Evolutionary conservation across 140 eudicot genomes (phyloP).

Genomic region (Oenanthe javanica): DNA sequence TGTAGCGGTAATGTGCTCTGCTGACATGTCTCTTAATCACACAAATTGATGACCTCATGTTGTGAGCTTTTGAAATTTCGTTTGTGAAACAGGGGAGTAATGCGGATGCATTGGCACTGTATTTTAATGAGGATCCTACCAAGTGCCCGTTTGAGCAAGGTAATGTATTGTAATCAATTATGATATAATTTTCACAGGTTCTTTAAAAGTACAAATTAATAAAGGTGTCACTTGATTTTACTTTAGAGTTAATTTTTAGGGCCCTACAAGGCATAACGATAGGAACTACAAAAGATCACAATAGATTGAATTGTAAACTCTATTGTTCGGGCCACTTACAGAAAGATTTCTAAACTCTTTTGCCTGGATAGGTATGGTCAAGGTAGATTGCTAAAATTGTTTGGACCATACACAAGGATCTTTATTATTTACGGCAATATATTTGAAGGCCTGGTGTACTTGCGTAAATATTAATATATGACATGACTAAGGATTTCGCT

Average conservation of each 20-base stretch:
- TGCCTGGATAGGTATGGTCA: not conserved
- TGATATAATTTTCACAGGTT: not conserved
- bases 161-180: slow-evolving; percentile 13
- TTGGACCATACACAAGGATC: not conserved
- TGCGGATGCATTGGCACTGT: slow-evolving; percentile 85
- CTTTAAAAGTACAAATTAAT: not conserved
- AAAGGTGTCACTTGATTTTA: not conserved
- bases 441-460: not conserved
- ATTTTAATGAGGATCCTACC: slow-evolving; percentile 93
- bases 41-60: not conserved
- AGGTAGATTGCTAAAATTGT: not conserved
- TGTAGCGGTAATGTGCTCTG: slow-evolving; percentile 55
- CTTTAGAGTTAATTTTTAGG: not conserved
- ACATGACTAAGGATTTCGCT: not conserved
- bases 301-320: not conserved
- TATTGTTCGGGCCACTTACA: not conserved
- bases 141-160: slow-evolving; percentile 98
- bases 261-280: not conserved
- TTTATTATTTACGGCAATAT: no score
- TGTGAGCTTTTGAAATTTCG: not conserved
- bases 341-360: not conserved
- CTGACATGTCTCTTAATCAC: not conserved
- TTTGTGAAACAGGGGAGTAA: slow-evolving; percentile 68
- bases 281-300: not conserved
- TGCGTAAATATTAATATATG: not conserved